Evolutionary conservation across 2,329 filamentous ascomycete species (phyloP), one percentile per base, ranked within the genome.

Genomic region (Monosporascus sp.): DNA sequence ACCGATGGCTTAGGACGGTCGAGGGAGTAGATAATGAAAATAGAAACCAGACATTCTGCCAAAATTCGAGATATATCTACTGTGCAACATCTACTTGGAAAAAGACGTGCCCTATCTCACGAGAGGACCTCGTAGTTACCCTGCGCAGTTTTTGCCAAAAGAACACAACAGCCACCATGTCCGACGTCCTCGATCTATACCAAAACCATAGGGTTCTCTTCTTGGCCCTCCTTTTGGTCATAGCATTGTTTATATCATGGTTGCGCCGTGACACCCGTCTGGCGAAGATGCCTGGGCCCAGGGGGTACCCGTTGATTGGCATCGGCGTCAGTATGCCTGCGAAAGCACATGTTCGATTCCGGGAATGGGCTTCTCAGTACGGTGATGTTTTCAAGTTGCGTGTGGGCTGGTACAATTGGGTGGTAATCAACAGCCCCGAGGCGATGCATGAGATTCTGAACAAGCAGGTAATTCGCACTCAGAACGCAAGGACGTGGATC

Each of bases 381-480:
- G 75, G 75, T 37, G 74, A 77, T n/a, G 51, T 77, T 5, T 77
- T 70, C 63, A 70, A 70, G 52, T 60, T 77, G 18, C 66, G 68
- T 2, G 59, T 77, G 5, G 75, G 75, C 6, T 74, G 72, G 70
- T 67, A 75, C 47, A 68, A 74, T 54, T 77, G 73, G 72, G 70
- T 75, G 18, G 64, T 75, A 53, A 57, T 78, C 27, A 75, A 74
- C 59, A 72, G 62, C 15, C 74, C 75, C 1, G 65, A 68, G 24
- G 75, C 73, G 0, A 67, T 77, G 7, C 70, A 70, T 37, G 74
- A 77, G 17, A 70, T 78, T 17, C 56, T 78, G 27, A 73, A 77
- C 51, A 72, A 72, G 53, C 64, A 57, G 51, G 50, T 48, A 37
- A 53, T 46, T 27, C 7, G 7, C 25, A 8, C 25, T 0, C 25